Base-by-base conservation (phyloP, 140 eudicot species). In the Flaveria floridana region DNA sequence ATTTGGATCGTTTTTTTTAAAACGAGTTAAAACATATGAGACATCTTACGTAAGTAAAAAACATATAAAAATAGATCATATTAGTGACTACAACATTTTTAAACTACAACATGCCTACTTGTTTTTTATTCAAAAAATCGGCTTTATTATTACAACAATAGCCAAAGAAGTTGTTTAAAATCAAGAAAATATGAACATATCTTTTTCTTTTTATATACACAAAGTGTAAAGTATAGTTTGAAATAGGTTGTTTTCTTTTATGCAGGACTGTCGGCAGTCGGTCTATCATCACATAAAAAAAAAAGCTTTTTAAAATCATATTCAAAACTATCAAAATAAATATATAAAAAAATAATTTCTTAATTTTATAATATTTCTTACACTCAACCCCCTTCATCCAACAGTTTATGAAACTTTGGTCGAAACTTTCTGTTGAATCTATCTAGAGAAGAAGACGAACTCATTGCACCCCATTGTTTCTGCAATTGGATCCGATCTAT, bases 371-470 rank as follows among this genome's bases (percentile, higher is more conserved):
- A 30, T 53, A 34, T 39, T 39, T 57, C 77, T 37, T 46, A 25
- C 71, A 23, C 70, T 11, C 56, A 37, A 20, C 67, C 66, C 15
- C 68, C 50, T 9, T 28, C 30, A 28, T 47, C 8, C 16, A 63
- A 26, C 3, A 41, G 18, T 21, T 76, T 55, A 13, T 2, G 47
- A 61, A 25, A 13, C 61, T 25, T 55, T 23, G 8, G 59, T 56
- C 75, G 68, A 56, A 46, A 48, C 51, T 26, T 62, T 62, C 19
- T 12, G 68, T 18, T 12, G 20, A 41, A 30, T 16, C 37, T 57
- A 77, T 77, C 53, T 69, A 18, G 70, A 77, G 76, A 64, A 77
- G 62, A 76, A 56, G 48, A 69, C 68, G 52, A 46, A 57, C 13
- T 59, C 12, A 28, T 77, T 15, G 53, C 71, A 78, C 34, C 28